Evolutionary conservation across 1,284 basidiomycete genomes (phyloP).

Genomic region (Apiotrichum domesticum): DNA sequence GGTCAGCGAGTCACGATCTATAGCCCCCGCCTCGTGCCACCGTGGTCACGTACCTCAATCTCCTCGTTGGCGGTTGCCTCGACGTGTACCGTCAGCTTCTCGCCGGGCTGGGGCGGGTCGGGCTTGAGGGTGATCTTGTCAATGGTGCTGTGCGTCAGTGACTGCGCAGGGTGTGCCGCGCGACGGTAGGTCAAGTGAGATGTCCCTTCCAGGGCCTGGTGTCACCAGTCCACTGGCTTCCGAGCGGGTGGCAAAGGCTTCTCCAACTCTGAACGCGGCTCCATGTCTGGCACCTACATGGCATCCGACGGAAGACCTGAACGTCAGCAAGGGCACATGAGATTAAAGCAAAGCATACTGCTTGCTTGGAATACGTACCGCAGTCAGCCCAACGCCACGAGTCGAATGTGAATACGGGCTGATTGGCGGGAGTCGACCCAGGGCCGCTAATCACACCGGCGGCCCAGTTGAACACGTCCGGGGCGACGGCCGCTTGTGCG

Average conservation of each 20-base stretch:
- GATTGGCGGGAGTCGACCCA: slow-evolving; percentile 11
- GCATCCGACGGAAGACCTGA: slow-evolving; percentile 43
- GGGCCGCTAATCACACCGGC: slow-evolving; percentile 24
- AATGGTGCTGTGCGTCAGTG: slow-evolving; percentile 47
- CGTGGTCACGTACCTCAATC: slow-evolving; percentile 57
- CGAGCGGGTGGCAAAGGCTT: slow-evolving; percentile 1
- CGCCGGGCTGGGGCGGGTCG: slow-evolving; percentile 74
- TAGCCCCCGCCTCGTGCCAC: no score
- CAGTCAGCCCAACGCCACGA: slow-evolving; percentile 46
- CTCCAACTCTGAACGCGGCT: no score
- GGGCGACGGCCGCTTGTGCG: slow-evolving; percentile 25
- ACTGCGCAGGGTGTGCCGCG: background rate
- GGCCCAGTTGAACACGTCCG: slow-evolving; percentile 27
- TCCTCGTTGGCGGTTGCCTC: slow-evolving; percentile 55
- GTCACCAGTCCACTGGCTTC: no score
- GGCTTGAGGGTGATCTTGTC: slow-evolving; percentile 64
- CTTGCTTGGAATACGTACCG: slow-evolving; percentile 28
- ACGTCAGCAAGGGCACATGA: slow-evolving; percentile 2
- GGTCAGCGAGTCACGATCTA: background rate
- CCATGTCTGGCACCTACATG: slow-evolving; percentile 28
- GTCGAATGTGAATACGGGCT: slow-evolving; percentile 34
- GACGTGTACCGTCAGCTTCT: slow-evolving; percentile 74
- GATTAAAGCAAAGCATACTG: no score
- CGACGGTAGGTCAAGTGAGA: no score
- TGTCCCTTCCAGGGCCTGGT: no score